Evolutionary conservation across 352 stramenopile species (phyloP).

Genomic region (Globisporangium iwayamae): DNA sequence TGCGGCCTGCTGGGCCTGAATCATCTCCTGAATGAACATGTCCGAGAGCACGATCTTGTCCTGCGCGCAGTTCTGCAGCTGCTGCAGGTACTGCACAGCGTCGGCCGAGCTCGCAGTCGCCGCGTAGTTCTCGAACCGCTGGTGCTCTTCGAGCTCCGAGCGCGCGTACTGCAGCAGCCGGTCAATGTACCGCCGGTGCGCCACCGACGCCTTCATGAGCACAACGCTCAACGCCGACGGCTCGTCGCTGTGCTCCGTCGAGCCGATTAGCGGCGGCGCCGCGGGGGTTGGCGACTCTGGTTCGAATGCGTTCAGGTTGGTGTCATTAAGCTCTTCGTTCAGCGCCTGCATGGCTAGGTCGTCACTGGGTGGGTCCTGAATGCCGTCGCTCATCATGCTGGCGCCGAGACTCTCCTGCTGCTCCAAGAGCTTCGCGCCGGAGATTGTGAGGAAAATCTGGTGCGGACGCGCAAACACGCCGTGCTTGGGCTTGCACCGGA

Average conservation of each 20-base stretch:
- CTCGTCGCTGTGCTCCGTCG: conserved; percentile 32
- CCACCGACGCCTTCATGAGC: conserved; percentile 48
- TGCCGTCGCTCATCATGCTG: conserved; percentile 11
- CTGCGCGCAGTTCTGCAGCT: conserved; percentile 82
- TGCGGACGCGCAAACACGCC: conserved; percentile 75
- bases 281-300: conserved; percentile 24
- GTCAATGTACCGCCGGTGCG: conserved; percentile 73
- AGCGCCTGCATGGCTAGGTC: conserved; percentile 25
- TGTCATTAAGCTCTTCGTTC: conserved; percentile 22
- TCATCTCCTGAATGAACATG: conserved; percentile 84
- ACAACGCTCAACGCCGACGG: conserved; percentile 63
- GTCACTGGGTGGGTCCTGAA: conserved; percentile 22
- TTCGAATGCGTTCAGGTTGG: conserved; percentile 3
- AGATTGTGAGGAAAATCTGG: conserved; percentile 73
- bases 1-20: conserved; percentile 72
- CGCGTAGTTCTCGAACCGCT: conserved; percentile 72
- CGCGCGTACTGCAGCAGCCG: conserved; percentile 61
- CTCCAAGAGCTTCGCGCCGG: conserved; percentile 44
- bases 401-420: conserved; percentile 32
- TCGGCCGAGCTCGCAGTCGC: conserved; percentile 76
- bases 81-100: conserved; percentile 81
- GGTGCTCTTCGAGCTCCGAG: conserved; percentile 68
- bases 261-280: conserved; percentile 16
- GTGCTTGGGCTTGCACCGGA: conserved; percentile 72
- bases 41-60: conserved; percentile 87